These are phyloP conservation scores for Claviceps sp. DNA, from an alignment of 2,329 filamentous ascomycete genomes.

Conservation along the genomic window DNA sequence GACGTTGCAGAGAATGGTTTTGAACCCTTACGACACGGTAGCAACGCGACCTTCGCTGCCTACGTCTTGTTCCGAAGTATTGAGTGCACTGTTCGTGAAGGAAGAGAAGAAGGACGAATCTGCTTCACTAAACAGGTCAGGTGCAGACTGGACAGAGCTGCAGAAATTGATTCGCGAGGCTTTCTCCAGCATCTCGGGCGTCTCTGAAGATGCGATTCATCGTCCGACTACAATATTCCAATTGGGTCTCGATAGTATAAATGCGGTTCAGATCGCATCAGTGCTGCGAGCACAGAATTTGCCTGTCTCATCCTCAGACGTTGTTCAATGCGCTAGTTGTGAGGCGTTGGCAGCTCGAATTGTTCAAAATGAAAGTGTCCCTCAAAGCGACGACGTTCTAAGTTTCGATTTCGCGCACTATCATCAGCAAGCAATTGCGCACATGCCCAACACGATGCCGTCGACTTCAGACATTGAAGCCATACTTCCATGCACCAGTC, in stretches of 20 bases:
- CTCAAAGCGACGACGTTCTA: not conserved
- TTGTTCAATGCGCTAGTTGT: constrained; percentile 50
- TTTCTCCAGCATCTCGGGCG: constrained; percentile 44
- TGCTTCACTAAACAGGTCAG: constrained; percentile 6
- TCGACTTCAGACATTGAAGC: constrained; percentile 31
- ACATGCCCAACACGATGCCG: constrained; percentile 14
- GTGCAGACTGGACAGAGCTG: constrained; percentile 31
- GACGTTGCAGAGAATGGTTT: constrained; percentile 14
- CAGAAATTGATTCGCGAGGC: constrained; percentile 42
- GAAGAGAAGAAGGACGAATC: constrained; percentile 9
- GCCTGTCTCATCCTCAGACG: constrained; percentile 52
- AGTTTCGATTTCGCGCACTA: constrained; percentile 28
- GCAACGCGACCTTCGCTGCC: not conserved
- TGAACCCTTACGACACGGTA: constrained; percentile 13
- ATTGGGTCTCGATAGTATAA: constrained; percentile 86
- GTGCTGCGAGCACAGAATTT: constrained; percentile 47
- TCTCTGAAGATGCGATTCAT: constrained; percentile 35
- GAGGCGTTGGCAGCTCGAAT: constrained; percentile 22
- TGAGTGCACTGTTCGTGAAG: constrained; percentile 12
- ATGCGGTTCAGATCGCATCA: constrained; percentile 63
- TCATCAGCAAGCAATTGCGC: constrained; percentile 14
- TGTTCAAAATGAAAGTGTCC: constrained; percentile 5
- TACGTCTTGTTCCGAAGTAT: not conserved
- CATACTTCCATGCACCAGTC: constrained; percentile 62
- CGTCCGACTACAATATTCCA: constrained; percentile 64